These are phyloP conservation scores for Aspergillus sp. DNA, from an alignment of 2,329 filamentous ascomycete species.

Conservation along the genomic window DNA sequence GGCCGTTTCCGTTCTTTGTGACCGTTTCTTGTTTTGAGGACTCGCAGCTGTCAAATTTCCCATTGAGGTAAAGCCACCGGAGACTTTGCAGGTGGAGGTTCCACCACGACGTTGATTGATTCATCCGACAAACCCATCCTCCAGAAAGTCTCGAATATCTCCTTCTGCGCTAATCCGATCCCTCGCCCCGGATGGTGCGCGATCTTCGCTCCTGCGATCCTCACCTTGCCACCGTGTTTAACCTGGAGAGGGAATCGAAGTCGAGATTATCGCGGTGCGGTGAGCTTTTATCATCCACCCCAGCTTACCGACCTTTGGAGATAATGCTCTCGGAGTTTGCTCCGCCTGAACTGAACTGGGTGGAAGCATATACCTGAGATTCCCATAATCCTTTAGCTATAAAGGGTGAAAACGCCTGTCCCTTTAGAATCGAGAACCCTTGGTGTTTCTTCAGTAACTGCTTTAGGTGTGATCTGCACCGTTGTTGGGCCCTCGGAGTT, in stretches of 20 bases:
- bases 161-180: neutral
- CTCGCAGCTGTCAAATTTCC: conserved; percentile 33
- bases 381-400: neutral
- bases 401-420: neutral
- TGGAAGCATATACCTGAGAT: conserved; percentile 5
- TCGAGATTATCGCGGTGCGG: neutral
- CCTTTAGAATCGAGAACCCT: neutral
- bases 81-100: conserved; percentile 25
- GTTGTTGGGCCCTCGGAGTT: neutral
- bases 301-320: neutral
- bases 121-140: conserved; percentile 6
- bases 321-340: neutral
- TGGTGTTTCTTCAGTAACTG: neutral
- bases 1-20: neutral
- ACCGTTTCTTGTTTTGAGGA: conserved; percentile 16
- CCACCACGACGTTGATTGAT: conserved; percentile 16
- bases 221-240: conserved; percentile 2
- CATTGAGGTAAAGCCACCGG: conserved; percentile 30
- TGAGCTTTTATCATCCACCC: neutral
- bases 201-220: conserved; percentile 4
- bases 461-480: neutral
- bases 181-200: neutral
- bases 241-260: neutral
- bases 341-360: neutral
- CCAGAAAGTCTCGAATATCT: neutral